Base-by-base conservation (phyloP, 805 yeast genomes). In the Candida adriatica region DNA sequence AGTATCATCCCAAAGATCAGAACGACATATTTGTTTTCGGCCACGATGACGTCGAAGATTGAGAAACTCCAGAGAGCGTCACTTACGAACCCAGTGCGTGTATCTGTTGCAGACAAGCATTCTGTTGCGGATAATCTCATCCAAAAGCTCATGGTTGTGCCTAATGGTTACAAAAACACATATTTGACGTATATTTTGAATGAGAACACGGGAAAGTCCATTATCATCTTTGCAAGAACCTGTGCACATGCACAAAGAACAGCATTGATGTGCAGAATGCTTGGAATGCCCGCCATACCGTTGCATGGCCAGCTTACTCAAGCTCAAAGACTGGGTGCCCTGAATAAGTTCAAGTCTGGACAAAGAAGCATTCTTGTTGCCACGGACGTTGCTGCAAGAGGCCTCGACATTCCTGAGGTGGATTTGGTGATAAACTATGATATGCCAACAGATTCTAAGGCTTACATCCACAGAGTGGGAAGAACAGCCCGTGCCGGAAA, bases 41-140 rank as follows among this genome's bases (percentile, higher is more conserved):
- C 98, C n/a, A 90, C 98, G 1, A 84, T 94, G 79, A 90, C 97
- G 2, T 82, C 84, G 27, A 92, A 92, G 55, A 87, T 90, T 48
- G 97, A 88, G 49, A 88, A 88, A 57, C 66, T 90, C 44, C 97
- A 92, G 61, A 67, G 97, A 39, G 97, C 97, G 1, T 86, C 96
- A 22, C 68, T 90, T 43, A 62, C 74, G 4, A 76, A 84, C 48
- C 98, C 98, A 0, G 95, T 88, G 4, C 75, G 87, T 43, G 86
- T 94, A 29, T 86, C 95, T 0, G 95, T 90, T 4, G 80, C 92
- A 13, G 75, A 75, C 43, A 84, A 85, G 53, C 84, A 87, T 59
- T 79, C 90, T 39, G 92, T 97, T 1, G 98, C 92, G 2, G 95
- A 86, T 43, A 87, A 95, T n/a, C 68, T 90, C 45, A 72, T 84